Conservation (phyloP, 257 asterid species). For the Salvia splendens region DNA sequence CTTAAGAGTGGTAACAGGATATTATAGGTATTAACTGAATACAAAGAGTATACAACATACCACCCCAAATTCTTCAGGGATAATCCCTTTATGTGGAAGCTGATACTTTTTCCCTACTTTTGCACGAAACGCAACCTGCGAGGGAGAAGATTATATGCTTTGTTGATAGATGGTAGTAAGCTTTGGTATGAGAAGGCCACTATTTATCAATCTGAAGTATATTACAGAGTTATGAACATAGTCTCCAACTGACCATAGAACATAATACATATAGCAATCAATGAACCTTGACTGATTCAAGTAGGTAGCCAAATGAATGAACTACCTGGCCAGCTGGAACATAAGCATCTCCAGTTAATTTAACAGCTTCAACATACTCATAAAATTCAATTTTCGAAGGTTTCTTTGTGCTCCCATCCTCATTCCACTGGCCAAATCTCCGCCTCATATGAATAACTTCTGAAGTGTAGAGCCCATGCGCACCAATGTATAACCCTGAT, state of each 20-base stretch:
- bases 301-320: conserved; percentile 17
- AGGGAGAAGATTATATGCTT: conserved; percentile 15
- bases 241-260: conserved; percentile 15
- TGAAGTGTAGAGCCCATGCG: conserved; percentile 81
- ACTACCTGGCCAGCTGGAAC: conserved; percentile 98
- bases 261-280: not conserved
- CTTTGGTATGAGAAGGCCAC: conserved; percentile 4
- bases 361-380: conserved; percentile 95
- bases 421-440: conserved; percentile 95
- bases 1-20: conserved; percentile 21
- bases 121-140: conserved; percentile 94
- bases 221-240: conserved; percentile 3
- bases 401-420: conserved; percentile 60
- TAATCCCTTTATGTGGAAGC: conserved; percentile 93
- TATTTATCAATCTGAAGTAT: not conserved
- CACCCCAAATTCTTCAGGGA: conserved; percentile 99
- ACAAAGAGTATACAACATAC: conserved; percentile 44
- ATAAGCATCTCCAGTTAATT: conserved; percentile 87
- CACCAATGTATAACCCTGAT: conserved; percentile 88
- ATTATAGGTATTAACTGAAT: conserved; percentile 23
- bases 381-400: conserved; percentile 72
- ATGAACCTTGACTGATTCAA: not conserved
- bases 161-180: conserved; percentile 7
- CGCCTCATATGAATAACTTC: conserved; percentile 88
- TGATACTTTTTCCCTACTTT: conserved; percentile 86